Base-by-base conservation (phyloP, 768 basidiomycete species). In the Podaxis sp. region DNA sequence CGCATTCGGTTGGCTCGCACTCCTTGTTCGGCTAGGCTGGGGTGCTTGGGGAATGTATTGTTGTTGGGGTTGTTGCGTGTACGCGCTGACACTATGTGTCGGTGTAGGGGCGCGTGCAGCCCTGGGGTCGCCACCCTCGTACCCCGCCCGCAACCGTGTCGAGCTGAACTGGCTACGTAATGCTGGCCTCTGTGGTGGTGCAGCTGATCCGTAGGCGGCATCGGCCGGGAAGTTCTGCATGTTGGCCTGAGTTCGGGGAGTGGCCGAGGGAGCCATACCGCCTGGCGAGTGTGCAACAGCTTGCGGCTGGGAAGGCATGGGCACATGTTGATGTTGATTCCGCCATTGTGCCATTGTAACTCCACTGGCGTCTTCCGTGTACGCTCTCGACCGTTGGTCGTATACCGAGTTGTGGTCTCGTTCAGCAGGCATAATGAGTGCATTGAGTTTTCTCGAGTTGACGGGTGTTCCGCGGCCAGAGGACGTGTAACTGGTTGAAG, bases 401-500 rank as follows among this genome's bases (percentile, higher is more conserved):
- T 84, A 79, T 17, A 73, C 77, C 17, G 75, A 68, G 44, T 76
- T 72, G 0, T 81, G 68, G 61, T 88, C 84, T 38, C 83, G 85
- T 57, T 87, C 86, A 6, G 81, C 73, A 11, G 84, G 86, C 78
- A 88, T 79, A 66, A 80, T 83, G 64, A 84, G 78, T n/a, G 84
- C 81, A 61, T 80, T 83, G 52, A 72, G 70, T 36, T 79, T 76
- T 58, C 90, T 84, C 13, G 78, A 76, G 9, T 84, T 84, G 59
- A 88, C 67, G 0, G 92, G 92, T 0, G 93, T 95, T 19, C 87
- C 90, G 2, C 92, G 84, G 13, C 92, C 91, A 5, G 88, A 88
- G 3, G 82, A 69, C 0, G 81, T 71, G 62, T 75, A 72, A 55
- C 75, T 72, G 0, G 71, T 72, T 24, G 76, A 72, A 3, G 84